These are phyloP conservation scores for Anastatica hierochuntica DNA, from an alignment of 345 rosid genomes.

Conservation along the genomic window DNA sequence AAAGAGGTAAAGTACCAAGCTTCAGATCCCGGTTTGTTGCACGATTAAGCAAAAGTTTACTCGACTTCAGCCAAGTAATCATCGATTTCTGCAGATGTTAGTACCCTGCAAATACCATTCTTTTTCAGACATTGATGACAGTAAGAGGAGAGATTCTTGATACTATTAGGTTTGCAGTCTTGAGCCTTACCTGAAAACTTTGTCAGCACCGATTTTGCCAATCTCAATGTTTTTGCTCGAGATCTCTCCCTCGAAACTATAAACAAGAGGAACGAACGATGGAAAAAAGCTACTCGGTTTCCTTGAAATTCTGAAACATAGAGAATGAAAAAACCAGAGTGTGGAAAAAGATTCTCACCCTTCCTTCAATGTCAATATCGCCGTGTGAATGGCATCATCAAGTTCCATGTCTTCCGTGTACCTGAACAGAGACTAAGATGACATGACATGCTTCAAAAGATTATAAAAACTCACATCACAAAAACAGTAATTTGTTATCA, in stretches of 20 bases:
- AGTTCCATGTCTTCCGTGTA: constrained; percentile 98
- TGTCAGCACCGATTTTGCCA: constrained; percentile 69
- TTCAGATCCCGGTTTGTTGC: too few species aligned
- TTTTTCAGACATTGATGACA: not conserved
- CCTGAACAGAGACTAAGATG: too few species aligned
- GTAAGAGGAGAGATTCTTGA: not conserved
- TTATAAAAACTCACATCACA: too few species aligned
- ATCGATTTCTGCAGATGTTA: constrained; percentile 68
- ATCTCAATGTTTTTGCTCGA: constrained; percentile 82
- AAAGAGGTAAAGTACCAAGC: too few species aligned
- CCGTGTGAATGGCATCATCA: constrained; percentile 98
- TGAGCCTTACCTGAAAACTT: constrained; percentile 64
- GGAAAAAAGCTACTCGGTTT: too few species aligned
- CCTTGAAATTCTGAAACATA: too few species aligned
- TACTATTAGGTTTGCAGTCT: too few species aligned
- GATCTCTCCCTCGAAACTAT: constrained; percentile 90
- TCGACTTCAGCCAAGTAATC: constrained; percentile 45
- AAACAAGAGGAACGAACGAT: constrained; percentile 8
- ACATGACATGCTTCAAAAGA: too few species aligned
- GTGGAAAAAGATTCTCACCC: constrained; percentile 63
- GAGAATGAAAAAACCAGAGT: too few species aligned
- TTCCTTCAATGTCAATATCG: constrained; percentile 84
- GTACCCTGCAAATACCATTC: constrained; percentile 39
- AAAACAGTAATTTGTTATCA: too few species aligned
- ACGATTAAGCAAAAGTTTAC: constrained; percentile 29